These are phyloP conservation scores for Alternaria metachromatica DNA, from an alignment of 2,329 filamentous ascomycete genomes.

Conservation along the genomic window DNA sequence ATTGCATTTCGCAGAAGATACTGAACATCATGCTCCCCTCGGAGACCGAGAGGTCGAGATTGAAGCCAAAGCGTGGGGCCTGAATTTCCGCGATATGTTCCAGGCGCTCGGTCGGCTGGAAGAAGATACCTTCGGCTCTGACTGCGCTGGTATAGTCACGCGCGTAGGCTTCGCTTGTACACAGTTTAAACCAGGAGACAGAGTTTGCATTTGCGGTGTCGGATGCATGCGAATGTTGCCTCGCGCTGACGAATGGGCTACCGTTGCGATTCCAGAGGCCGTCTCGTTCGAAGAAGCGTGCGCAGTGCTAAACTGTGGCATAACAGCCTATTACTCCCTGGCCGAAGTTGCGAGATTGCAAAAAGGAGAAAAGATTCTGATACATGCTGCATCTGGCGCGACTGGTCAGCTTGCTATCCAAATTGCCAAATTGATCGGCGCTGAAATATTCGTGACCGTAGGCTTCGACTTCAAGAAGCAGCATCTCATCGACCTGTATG, in stretches of 20 bases:
- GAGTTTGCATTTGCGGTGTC: background rate
- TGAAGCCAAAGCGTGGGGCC: background rate
- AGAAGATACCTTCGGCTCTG: background rate
- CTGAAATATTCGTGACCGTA: conserved; percentile 35
- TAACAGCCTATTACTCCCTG: conserved; percentile 22
- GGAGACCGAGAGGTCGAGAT: background rate
- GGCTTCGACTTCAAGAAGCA: conserved; percentile 24
- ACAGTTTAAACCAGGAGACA: background rate
- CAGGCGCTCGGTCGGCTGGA: background rate
- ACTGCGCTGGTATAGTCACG: background rate
- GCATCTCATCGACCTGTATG: conserved; percentile 23
- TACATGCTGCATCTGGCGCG: conserved; percentile 27
- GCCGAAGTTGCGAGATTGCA: conserved; percentile 25
- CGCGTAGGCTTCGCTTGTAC: background rate
- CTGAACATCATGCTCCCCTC: background rate
- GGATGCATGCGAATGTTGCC: background rate
- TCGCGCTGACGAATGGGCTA: background rate
- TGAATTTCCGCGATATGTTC: background rate
- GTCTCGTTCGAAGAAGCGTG: conserved; percentile 22
- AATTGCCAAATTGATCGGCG: conserved; percentile 23
- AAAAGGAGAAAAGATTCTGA: conserved; percentile 37
- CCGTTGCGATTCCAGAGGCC: conserved; percentile 9
- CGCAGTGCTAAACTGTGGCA: background rate
- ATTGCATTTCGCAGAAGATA: background rate
- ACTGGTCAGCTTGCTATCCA: conserved; percentile 30